Evolutionary conservation across 768 basidiomycete genomes (phyloP), one percentile per base, ranked within the genome.

Genomic region (Chlorophyllum brunneum): DNA sequence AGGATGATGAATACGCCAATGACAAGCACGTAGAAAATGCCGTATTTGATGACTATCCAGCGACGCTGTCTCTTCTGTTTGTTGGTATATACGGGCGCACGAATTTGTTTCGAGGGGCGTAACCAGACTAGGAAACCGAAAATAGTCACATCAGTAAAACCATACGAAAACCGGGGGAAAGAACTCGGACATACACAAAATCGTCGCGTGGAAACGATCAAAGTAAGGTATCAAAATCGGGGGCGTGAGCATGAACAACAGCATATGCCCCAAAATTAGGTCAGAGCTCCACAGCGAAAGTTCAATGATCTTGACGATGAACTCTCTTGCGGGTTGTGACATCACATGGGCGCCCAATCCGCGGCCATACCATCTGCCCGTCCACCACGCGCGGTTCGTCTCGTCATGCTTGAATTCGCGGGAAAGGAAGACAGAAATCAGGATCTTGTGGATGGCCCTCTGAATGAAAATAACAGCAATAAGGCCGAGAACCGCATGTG

Each of bases 341-440:
- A 95, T 90, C 37, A 87, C 93, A 65, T 92, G 86, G 4, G 81
- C 63, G 37, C 95, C 95, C 22, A 99, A 79, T 3, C 93, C 93
- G 45, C 94, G 86, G 37, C 95, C 95, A 67, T 94, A 95, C 97
- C 97, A 98, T 64, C 85, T 78, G 41, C 94, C 95, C 27, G 95
- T 95, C 97, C 97, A 99, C 95, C 95, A 99, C 5, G 95, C 95
- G 23, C 92, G 80, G 72, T 98, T 98, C 30, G 92, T 95, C 70
- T 98, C 95, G 66, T 99, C 97, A 66, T 98, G 94, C 74, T 99
- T 99, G 81, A 97, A 97, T 70, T 99, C 97, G 57, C 97, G 88
- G 34, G 94, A 88, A 31, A 98, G 74, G 81, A 95, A 93, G 55
- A 95, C 87, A 0, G 95, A 77, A 63, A 99, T 98, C 51, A 97